A percentile compares a stretch with the other conserved stretches of the same genome.
These are phyloP conservation scores for Leucosporidium scottii DNA, from an alignment of 768 basidiomycete species.

Conservation along the genomic window DNA sequence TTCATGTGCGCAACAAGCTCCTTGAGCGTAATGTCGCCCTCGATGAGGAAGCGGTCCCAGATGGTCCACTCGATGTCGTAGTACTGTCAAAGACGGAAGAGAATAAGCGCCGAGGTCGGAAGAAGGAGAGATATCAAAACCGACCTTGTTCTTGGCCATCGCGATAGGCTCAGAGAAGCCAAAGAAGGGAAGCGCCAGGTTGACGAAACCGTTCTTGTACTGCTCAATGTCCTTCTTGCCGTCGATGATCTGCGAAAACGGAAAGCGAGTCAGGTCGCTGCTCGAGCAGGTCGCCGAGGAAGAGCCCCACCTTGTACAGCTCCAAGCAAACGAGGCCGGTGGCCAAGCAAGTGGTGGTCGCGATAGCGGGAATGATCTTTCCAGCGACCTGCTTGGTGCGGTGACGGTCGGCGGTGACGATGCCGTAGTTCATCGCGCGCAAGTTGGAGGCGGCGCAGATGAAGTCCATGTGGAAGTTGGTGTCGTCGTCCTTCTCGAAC, in stretches of 20 bases:
- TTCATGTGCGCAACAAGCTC: conserved; percentile 80
- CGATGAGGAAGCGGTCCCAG: conserved; percentile 95
- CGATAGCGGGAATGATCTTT: conserved; percentile 98
- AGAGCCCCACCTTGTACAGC: conserved; percentile 75
- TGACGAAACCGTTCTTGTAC: conserved; percentile 98
- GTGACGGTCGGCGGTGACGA: conserved; percentile 77
- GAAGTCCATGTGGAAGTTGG: conserved; percentile 97
- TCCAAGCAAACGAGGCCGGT: conserved; percentile 94
- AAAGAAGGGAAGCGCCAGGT: conserved; percentile 90
- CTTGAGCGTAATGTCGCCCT: conserved; percentile 76
- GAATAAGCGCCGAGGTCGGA: background rate
- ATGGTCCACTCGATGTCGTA: conserved; percentile 86
- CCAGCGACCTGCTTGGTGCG: conserved; percentile 95
- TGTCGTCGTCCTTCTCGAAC: conserved; percentile 98
- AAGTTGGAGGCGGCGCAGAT: conserved; percentile 93
- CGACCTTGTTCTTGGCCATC: conserved; percentile 69
- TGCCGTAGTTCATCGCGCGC: conserved; percentile 89
- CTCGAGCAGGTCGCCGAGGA: background rate
- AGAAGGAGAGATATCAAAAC: background rate
- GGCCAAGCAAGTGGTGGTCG: conserved; percentile 92
- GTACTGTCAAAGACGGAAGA: conserved; percentile 49
- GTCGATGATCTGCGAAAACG: conserved; percentile 67
- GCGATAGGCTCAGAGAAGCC: conserved; percentile 97
- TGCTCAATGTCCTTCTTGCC: conserved; percentile 86
- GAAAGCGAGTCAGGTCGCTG: conserved; percentile 1